Percentiles rank a stretch among this genome's conserved stretches.
phyloP scores from a whole-genome alignment of 495 filamentous ascomycete species.

The Massariosphaeria phaeospora region DNA sequence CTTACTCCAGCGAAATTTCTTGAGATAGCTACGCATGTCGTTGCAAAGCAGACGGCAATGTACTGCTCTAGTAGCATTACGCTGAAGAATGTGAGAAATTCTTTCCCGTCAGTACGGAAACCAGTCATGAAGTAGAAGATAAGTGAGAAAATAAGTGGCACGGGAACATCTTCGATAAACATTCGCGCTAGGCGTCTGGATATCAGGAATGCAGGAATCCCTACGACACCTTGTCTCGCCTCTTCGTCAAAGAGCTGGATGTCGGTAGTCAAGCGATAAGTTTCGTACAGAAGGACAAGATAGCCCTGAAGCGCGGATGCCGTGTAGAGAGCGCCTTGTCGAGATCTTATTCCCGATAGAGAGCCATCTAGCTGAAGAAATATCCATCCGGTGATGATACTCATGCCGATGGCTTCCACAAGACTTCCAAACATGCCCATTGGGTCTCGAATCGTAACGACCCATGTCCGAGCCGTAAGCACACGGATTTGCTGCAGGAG shows the following conservation, averaged over 20 bases:
- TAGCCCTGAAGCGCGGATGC: conserved; percentile 65
- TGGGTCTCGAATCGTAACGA: conserved; percentile 64
- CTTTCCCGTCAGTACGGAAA: conserved; percentile 53
- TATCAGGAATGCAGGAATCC: conserved; percentile 59
- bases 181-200: conserved; percentile 62
- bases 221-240: conserved; percentile 62
- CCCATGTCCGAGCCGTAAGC: conserved; percentile 59
- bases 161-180: conserved; percentile 61
- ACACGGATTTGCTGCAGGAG: conserved; percentile 59
- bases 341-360: conserved; percentile 59
- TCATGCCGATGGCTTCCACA: conserved; percentile 61
- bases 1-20: conserved; percentile 59
- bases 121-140: conserved; percentile 76
- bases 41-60: conserved; percentile 37
- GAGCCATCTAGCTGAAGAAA: conserved; percentile 58
- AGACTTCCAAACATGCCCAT: conserved; percentile 64
- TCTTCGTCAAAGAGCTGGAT: conserved; percentile 72
- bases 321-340: conserved; percentile 64
- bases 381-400: conserved; percentile 64
- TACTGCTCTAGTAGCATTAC: conserved; percentile 62
- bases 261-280: conserved; percentile 63
- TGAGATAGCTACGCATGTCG: conserved; percentile 51
- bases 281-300: conserved; percentile 67
- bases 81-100: conserved; percentile 66
- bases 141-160: conserved; percentile 60